Conservation (phyloP, 2,329 filamentous ascomycete species). For the Atkinsonella texensis region DNA sequence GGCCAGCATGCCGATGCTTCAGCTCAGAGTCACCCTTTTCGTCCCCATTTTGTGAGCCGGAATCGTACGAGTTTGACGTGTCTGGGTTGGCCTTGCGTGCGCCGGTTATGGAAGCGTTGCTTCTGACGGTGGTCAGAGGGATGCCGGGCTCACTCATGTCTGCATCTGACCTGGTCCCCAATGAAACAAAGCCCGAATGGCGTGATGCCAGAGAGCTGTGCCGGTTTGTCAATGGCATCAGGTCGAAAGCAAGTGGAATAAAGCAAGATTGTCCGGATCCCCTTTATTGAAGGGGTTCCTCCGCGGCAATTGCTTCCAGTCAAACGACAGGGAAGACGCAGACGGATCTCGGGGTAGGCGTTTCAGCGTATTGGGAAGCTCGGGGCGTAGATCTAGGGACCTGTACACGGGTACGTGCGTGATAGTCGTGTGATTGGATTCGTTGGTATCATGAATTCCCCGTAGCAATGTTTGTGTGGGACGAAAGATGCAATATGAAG, state of each 20-base stretch:
- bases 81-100: constrained; percentile 32
- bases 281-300: neutral
- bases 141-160: constrained; percentile 33
- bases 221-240: constrained; percentile 9
- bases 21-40: constrained; percentile 33
- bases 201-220: constrained; percentile 11
- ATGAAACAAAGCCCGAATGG: constrained; percentile 29
- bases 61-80: constrained; percentile 23
- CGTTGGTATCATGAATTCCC: neutral
- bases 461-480: neutral
- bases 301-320: neutral
- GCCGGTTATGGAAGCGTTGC: constrained; percentile 41
- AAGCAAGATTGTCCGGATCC: neutral
- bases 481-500: neutral
- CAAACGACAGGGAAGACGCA: neutral
- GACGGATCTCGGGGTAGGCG: neutral
- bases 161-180: constrained; percentile 21
- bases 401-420: neutral
- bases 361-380: neutral
- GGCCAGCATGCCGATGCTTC: constrained; percentile 25
- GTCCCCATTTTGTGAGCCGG: constrained; percentile 19
- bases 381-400: neutral
- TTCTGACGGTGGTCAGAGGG: constrained; percentile 43
- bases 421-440: neutral
- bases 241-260: neutral